Percentiles rank a stretch among this genome's conserved stretches.
These are phyloP conservation scores for Microcera coccophila DNA, from an alignment of 2,329 filamentous ascomycete species.

Conservation along the genomic window DNA sequence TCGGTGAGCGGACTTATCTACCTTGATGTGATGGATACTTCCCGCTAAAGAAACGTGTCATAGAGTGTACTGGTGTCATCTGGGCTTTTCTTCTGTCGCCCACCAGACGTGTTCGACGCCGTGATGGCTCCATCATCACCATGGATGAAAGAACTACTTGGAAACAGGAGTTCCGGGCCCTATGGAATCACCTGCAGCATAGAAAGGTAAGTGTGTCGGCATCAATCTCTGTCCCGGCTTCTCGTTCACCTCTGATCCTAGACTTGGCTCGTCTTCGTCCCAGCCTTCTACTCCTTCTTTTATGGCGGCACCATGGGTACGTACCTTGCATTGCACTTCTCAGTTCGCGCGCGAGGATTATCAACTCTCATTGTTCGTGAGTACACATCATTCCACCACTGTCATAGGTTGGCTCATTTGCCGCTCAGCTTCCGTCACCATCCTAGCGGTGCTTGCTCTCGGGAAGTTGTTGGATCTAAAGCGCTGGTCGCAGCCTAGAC, in stretches of 20 bases:
- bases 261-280: conserved; percentile 32
- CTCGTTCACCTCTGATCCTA: conserved; percentile 6
- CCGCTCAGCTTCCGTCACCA: conserved; percentile 4
- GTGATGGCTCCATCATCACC: conserved; percentile 7
- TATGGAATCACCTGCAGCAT: conserved; percentile 8
- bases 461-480: conserved; percentile 4
- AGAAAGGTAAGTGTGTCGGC: conserved; percentile 3
- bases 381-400: not conserved
- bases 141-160: conserved; percentile 3
- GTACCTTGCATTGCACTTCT: conserved; percentile 32
- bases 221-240: not conserved
- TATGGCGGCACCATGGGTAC: conserved; percentile 36
- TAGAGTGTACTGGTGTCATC: conserved; percentile 8
- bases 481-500: conserved; percentile 5
- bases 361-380: conserved; percentile 10
- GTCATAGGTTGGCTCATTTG: not conserved
- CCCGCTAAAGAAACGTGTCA: not conserved
- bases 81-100: conserved; percentile 10
- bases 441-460: conserved; percentile 6
- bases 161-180: conserved; percentile 7
- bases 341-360: conserved; percentile 29
- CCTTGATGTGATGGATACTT: too few species aligned
- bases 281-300: conserved; percentile 37
- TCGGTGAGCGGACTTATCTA: conserved; percentile 2
- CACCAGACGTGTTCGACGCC: conserved; percentile 7